phyloP scores from a whole-genome alignment of 768 basidiomycete species.

The Chalciporus pseudorubinellus region DNA sequence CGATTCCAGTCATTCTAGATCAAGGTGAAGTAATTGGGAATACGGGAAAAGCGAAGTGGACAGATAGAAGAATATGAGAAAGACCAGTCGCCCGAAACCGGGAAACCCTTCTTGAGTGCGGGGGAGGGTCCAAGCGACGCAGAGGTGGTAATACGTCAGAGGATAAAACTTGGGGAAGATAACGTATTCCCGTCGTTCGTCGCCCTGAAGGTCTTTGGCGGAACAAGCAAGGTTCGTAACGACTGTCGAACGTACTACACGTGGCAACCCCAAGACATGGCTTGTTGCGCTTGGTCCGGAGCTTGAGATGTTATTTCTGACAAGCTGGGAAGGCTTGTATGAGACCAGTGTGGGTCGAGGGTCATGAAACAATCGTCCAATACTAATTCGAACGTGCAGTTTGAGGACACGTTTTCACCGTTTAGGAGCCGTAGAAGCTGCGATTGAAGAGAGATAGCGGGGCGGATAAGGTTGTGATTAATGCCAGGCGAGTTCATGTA shows the following conservation, averaged over 20 bases:
- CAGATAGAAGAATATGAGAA: not conserved
- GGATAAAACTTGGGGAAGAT: not conserved
- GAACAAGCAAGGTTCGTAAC: not conserved
- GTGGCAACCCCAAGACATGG: not conserved
- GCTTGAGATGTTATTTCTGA: not conserved
- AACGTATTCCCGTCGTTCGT: not conserved
- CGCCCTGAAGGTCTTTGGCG: not conserved
- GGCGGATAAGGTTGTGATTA: not conserved
- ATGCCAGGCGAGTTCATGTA: not conserved
- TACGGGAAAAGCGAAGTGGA: not conserved
- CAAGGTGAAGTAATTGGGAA: not conserved
- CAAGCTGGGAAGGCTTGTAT: too few species aligned
- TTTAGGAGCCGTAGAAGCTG: not conserved
- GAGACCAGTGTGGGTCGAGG: not conserved
- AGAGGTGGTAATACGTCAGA: conserved; percentile 1
- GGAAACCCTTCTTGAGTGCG: not conserved
- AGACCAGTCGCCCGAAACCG: not conserved
- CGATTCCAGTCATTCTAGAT: conserved; percentile 5
- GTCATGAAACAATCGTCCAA: not conserved
- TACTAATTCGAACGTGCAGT: conserved; percentile 2
- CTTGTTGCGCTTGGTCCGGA: not conserved
- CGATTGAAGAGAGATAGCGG: conserved; percentile 1
- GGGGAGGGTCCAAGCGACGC: not conserved
- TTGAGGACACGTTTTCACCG: conserved; percentile 2
- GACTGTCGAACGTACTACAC: not conserved